phyloP scores from a whole-genome alignment of 2,329 filamentous ascomycete genomes.

The Cryphonectria naterciae region DNA sequence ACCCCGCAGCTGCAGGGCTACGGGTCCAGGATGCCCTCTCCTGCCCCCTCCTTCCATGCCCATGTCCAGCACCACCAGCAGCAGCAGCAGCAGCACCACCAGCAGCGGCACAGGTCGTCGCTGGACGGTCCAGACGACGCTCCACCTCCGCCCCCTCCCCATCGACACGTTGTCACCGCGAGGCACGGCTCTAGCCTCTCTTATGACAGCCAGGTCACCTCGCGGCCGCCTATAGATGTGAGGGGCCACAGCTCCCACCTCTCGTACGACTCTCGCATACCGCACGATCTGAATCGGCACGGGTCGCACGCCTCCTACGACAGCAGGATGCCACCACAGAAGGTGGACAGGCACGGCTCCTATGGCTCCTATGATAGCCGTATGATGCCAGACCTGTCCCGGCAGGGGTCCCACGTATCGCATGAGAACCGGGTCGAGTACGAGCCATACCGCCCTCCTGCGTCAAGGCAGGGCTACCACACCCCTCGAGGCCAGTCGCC shows the following conservation, averaged over 20 bases:
- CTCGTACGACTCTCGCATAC: constrained; percentile 35
- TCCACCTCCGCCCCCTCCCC: constrained; percentile 81
- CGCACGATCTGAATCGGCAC: constrained; percentile 23
- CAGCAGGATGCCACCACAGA: constrained; percentile 6
- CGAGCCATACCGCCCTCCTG: constrained; percentile 21
- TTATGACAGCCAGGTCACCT: constrained; percentile 27
- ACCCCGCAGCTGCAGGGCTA: constrained; percentile 38
- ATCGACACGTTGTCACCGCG: constrained; percentile 62
- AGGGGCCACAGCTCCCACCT: constrained; percentile 27
- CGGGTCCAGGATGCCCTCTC: constrained; percentile 43
- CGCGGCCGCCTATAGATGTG: constrained; percentile 21
- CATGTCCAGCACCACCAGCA: constrained; percentile 31
- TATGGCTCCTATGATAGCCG: constrained; percentile 30
- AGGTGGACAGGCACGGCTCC: constrained; percentile 28
- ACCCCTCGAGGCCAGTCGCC: constrained; percentile 66
- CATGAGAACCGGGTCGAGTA: constrained; percentile 37
- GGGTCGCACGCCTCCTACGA: constrained; percentile 30
- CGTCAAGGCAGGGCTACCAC: constrained; percentile 47
- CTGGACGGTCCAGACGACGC: constrained; percentile 58
- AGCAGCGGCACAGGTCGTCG: constrained; percentile 31
- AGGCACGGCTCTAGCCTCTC: constrained; percentile 32
- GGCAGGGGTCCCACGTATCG: constrained; percentile 46
- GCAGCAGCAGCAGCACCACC: constrained; percentile 17
- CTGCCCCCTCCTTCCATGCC: constrained; percentile 42
- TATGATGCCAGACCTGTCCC: constrained; percentile 26